A percentile compares a stretch with the other conserved stretches of the same genome.
Evolutionary conservation across 352 stramenopile species (phyloP).

Genomic region (Globisporangium iwayamae): DNA sequence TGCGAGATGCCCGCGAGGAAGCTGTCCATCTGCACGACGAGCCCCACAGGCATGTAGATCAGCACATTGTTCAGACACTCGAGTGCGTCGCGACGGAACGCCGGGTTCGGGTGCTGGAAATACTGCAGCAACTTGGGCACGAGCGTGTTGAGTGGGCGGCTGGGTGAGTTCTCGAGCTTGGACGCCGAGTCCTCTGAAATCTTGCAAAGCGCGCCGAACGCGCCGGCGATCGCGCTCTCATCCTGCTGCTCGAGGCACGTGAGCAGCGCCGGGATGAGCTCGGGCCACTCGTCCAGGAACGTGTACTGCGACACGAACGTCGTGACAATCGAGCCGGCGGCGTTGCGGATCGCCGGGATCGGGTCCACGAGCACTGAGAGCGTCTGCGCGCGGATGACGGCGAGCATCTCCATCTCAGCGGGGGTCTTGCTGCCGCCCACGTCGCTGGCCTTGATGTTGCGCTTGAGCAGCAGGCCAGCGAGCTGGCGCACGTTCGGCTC

Average conservation of each 20-base stretch:
- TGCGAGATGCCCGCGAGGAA: constrained; percentile 88
- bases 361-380: constrained; percentile 64
- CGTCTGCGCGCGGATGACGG: constrained; percentile 75
- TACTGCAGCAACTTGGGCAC: constrained; percentile 88
- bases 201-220: constrained; percentile 85
- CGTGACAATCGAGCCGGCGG: constrained; percentile 73
- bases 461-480: constrained; percentile 80
- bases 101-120: constrained; percentile 76
- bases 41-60: constrained; percentile 82
- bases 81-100: constrained; percentile 82
- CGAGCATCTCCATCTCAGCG: constrained; percentile 71
- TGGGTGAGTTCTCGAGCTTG: constrained; percentile 87
- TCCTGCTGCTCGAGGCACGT: constrained; percentile 52
- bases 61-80: constrained; percentile 90
- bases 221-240: constrained; percentile 65
- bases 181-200: constrained; percentile 88
- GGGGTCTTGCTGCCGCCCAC: constrained; percentile 44
- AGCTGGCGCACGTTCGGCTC: constrained; percentile 73
- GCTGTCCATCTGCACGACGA: constrained; percentile 89
- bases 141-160: constrained; percentile 80
- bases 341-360: constrained; percentile 66
- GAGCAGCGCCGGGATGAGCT: constrained; percentile 78
- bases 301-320: constrained; percentile 87
- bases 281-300: constrained; percentile 85
- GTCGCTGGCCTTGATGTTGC: constrained; percentile 81